A percentile compares a stretch with the other conserved stretches of the same genome.
These are phyloP conservation scores for Chenopodium quinoa DNA, from an alignment of 148 eudicot genomes.

Conservation along the genomic window DNA sequence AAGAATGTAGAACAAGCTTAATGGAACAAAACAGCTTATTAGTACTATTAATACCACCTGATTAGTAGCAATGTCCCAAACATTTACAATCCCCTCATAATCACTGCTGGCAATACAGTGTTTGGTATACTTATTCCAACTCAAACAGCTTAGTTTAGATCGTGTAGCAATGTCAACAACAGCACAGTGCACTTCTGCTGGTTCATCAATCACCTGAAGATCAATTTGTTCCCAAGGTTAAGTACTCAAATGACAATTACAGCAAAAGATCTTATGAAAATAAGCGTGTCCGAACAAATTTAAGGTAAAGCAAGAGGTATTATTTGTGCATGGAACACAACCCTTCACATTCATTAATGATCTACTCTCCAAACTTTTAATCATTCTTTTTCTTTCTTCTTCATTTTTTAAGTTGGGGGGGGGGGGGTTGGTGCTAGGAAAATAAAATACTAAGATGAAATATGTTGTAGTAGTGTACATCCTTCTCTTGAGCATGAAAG, in stretches of 20 bases:
- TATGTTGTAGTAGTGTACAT: no score
- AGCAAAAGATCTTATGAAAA: background rate
- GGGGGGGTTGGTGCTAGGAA: background rate
- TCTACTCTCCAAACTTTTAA: background rate
- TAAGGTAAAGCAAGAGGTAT: background rate
- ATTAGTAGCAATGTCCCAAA: conserved; percentile 76
- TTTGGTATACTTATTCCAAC: conserved; percentile 80
- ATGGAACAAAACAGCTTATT: conserved; percentile 1
- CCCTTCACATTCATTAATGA: background rate
- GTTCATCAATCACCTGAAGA: conserved; percentile 65
- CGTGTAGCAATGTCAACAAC: conserved; percentile 78
- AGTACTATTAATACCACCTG: conserved; percentile 49
- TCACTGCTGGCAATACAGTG: conserved; percentile 82
- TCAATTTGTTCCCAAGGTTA: conserved; percentile 1
- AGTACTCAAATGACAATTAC: background rate
- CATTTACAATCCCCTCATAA: conserved; percentile 81
- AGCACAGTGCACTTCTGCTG: conserved; percentile 68
- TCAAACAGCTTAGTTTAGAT: conserved; percentile 79
- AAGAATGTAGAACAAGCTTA: background rate
- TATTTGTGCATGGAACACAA: background rate
- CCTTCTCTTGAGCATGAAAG: conserved; percentile 4
- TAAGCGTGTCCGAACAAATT: background rate
- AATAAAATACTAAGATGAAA: no score
- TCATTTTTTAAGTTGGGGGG: background rate
- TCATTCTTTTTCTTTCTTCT: background rate